Evolutionary conservation across 352 stramenopile genomes (phyloP).

Genomic region (Phytophthora crassamura): DNA sequence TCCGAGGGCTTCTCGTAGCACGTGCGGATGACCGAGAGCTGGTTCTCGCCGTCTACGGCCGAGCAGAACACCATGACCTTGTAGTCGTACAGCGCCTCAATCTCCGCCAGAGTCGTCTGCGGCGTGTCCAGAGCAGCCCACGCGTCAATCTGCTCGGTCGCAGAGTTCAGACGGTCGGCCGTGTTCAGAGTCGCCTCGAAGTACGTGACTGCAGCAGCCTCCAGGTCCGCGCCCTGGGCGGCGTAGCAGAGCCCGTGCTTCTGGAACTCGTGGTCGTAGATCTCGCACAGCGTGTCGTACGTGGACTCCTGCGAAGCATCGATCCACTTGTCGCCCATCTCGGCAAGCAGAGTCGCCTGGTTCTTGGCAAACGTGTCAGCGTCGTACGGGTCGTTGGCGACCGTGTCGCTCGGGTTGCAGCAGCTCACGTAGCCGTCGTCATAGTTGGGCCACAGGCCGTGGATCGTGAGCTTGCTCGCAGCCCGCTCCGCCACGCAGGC

Average conservation of each 20-base stretch:
- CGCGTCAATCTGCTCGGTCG: constrained; percentile 61
- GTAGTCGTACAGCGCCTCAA: constrained; percentile 63
- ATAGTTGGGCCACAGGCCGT: constrained; percentile 83
- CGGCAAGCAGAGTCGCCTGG: constrained; percentile 52
- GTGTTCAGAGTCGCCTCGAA: constrained; percentile 68
- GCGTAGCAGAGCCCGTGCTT: constrained; percentile 85
- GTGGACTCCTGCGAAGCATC: constrained; percentile 61
- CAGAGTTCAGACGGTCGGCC: constrained; percentile 39
- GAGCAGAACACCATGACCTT: constrained; percentile 77
- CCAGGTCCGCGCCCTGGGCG: constrained; percentile 56
- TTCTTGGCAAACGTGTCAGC: constrained; percentile 48
- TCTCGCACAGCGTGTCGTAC: constrained; percentile 75
- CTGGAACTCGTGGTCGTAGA: constrained; percentile 88
- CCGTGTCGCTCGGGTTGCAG: constrained; percentile 69
- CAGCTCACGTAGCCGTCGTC: constrained; percentile 74
- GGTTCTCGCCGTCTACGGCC: constrained; percentile 57
- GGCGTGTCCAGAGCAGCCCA: constrained; percentile 48
- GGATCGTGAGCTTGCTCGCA: constrained; percentile 71
- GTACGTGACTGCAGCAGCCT: constrained; percentile 65
- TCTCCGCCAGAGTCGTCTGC: constrained; percentile 45
- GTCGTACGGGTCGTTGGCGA: constrained; percentile 69
- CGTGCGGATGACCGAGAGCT: constrained; percentile 73
- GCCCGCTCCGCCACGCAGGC: constrained; percentile 49
- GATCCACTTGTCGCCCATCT: constrained; percentile 72
- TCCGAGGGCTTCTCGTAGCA: constrained; percentile 58